Evolutionary conservation across 148 eudicot genomes (phyloP).

Genomic region (Vaccinium macrocarpon): DNA sequence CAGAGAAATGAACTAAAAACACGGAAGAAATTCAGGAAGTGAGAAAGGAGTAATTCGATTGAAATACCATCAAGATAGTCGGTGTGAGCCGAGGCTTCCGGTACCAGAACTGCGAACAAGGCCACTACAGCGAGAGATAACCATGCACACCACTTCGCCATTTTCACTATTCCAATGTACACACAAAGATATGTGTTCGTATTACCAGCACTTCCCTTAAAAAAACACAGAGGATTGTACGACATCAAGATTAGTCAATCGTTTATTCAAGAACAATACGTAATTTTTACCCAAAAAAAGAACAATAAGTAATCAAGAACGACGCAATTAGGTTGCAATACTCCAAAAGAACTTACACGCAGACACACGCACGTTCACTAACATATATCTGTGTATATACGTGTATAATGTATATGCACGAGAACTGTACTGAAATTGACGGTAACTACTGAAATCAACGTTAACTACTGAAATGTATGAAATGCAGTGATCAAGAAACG

Average conservation of each 20-base stretch:
- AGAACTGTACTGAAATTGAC: neutral
- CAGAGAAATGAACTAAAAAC: neutral
- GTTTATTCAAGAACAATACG: neutral
- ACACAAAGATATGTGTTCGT: neutral
- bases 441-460: neutral
- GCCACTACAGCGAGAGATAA: conserved; percentile 7
- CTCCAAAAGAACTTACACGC: neutral
- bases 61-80: conserved; percentile 12
- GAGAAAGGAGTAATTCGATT: neutral
- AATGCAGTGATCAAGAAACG: neutral
- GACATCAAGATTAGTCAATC: neutral
- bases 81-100: neutral
- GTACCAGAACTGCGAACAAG: conserved; percentile 3
- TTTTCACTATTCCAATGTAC: neutral
- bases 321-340: neutral
- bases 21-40: neutral
- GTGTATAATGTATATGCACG: neutral
- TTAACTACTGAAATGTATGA: too few relatives aligned
- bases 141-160: neutral
- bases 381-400: neutral
- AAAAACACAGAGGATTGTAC: neutral
- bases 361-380: neutral
- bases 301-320: neutral
- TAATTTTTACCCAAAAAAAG: too few relatives aligned
- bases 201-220: neutral